phyloP scores from a whole-genome alignment of 2,329 filamentous ascomycete genomes.

The Apiospora sp. region DNA sequence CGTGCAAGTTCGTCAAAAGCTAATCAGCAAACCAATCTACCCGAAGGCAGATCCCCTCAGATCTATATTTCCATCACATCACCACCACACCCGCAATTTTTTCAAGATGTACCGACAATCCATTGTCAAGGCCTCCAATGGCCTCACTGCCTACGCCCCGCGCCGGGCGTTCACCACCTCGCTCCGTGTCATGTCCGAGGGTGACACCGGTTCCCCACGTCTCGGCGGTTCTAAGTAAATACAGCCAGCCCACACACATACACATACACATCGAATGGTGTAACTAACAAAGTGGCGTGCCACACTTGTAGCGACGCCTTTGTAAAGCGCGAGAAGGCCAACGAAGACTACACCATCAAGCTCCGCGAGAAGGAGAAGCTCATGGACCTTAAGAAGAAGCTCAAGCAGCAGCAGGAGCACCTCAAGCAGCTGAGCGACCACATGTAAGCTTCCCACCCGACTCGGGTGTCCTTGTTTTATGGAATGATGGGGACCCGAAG shows the following conservation, averaged over 20 bases:
- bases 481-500: not conserved
- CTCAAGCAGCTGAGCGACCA: constrained; percentile 85
- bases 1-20: constrained; percentile 1
- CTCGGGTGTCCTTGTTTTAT: not conserved
- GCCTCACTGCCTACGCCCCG: constrained; percentile 59
- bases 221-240: constrained; percentile 59
- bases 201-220: constrained; percentile 71
- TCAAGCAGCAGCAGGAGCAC: constrained; percentile 81
- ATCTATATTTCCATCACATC: constrained; percentile 29
- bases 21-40: constrained; percentile 18
- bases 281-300: constrained; percentile 31
- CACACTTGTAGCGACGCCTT: constrained; percentile 77
- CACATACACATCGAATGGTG: constrained; percentile 28
- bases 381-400: constrained; percentile 73
- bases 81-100: constrained; percentile 35
- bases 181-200: constrained; percentile 69
- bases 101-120: constrained; percentile 73
- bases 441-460: constrained; percentile 67
- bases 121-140: constrained; percentile 62
- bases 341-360: constrained; percentile 84
- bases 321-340: constrained; percentile 88
- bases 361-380: constrained; percentile 94
- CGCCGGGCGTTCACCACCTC: constrained; percentile 70
- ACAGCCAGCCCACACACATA: constrained; percentile 51
- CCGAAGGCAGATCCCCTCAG: constrained; percentile 12